Conservation (phyloP, 2,329 filamentous ascomycete genomes). For the Fusarium poae region DNA sequence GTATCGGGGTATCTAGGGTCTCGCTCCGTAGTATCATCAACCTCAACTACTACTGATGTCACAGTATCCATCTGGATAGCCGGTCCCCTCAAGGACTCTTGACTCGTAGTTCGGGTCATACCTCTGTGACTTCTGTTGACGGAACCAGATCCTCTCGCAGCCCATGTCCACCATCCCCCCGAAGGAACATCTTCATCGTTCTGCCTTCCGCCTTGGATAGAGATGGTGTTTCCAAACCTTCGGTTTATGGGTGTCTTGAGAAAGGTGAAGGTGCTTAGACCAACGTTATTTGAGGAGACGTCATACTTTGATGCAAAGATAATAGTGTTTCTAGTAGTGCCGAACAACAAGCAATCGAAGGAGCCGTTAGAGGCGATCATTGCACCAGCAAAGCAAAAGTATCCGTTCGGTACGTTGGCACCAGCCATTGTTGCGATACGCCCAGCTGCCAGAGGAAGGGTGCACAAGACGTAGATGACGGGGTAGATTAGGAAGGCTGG, state of each 20-base stretch:
- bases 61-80: constrained; percentile 61
- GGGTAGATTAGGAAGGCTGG: constrained; percentile 75
- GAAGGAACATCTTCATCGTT: constrained; percentile 22
- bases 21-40: constrained; percentile 48
- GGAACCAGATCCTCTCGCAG: constrained; percentile 16
- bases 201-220: constrained; percentile 51
- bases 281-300: constrained; percentile 60
- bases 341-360: constrained; percentile 67
- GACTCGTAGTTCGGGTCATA: constrained; percentile 47
- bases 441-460: constrained; percentile 73
- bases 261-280: constrained; percentile 66
- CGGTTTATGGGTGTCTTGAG: constrained; percentile 57
- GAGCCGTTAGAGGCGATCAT: constrained; percentile 70
- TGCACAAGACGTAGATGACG: constrained; percentile 76
- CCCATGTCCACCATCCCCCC: constrained; percentile 51
- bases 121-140: constrained; percentile 26
- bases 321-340: constrained; percentile 65
- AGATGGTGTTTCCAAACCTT: constrained; percentile 59
- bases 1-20: constrained; percentile 46
- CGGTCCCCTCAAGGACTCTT: constrained; percentile 53
- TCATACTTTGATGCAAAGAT: constrained; percentile 59
- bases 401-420: constrained; percentile 62
- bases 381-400: constrained; percentile 70
- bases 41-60: constrained; percentile 59
- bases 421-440: constrained; percentile 74